Evolutionary conservation across 1,139 yeast species (phyloP), one percentile per base, ranked within the genome.

Genomic region (Hansenula anomala): DNA sequence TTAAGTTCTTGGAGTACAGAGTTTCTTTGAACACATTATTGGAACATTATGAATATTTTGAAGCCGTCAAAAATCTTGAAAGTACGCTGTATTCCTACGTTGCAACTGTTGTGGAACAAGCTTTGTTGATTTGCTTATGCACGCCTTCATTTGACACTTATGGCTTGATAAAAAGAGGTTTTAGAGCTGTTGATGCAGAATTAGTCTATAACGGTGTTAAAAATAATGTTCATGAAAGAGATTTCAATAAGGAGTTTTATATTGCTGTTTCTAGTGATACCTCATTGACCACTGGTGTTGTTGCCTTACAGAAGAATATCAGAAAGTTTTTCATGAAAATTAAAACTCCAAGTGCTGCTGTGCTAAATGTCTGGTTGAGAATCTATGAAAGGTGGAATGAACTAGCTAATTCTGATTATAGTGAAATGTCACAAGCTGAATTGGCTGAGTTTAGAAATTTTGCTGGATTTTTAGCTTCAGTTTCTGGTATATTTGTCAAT

Each of bases 291-390:
- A 80, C 90, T 1, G 92, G 95, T 15, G 74, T 81, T 24, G 85
- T 84, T 15, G 89, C 94, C 0, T 69, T 83, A 26, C 92, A 86
- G 55, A 84, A 85, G 55, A 73, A 80, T 43, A 64, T 85, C 41
- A 66, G 78, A 49, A 71, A 72, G 45, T 73, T 65, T 44, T 67
- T 84, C 33, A 60, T 82, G 37, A 69, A 78, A 24, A 51, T 78
- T n/a, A 73, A 75, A 7, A 63, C 61, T 28, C 86, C 90, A 1
- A 78, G 87, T 0, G 65, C 67, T 29, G 75, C 87, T 1, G 60
- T 86, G 28, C 66, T 75, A 30, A 76, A 74, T 40, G 76, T 81
- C 2, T 82, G 92, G 85, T 55, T 69, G 6, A 60, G 76, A 30
- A 73, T 83, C 42, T 80, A 74, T 54, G 69, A 69, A 29, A 65